A percentile compares a stretch with the other conserved stretches of the same genome.
phyloP scores from a whole-genome alignment of 108 stramenopile genomes.

The Nitzschia inconspicua region DNA sequence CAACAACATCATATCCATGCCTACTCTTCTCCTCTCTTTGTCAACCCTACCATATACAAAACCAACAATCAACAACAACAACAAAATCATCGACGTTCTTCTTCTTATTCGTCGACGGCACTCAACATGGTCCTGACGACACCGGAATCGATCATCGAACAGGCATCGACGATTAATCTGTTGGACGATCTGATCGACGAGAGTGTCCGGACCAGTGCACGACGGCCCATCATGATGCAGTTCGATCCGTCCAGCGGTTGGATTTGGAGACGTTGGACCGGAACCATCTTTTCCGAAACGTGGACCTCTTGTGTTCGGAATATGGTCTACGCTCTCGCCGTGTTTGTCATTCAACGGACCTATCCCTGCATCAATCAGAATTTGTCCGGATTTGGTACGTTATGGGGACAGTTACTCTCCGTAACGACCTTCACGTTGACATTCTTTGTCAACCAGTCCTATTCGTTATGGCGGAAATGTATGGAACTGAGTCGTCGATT shows the following conservation, averaged over 20 bases:
- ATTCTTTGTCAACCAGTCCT: constrained; percentile 89
- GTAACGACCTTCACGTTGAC: constrained; percentile 90
- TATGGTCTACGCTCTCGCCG: constrained; percentile 56
- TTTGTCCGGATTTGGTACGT: constrained; percentile 61
- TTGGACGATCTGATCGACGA: constrained; percentile 84
- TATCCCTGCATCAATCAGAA: constrained; percentile 36
- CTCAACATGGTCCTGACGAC: constrained; percentile 78
- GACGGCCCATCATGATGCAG: constrained; percentile 84
- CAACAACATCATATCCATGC: too few relatives aligned
- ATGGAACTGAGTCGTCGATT: constrained; percentile 71
- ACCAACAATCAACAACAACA: too few relatives aligned
- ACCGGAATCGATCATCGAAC: constrained; percentile 82
- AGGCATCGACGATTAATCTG: constrained; percentile 83
- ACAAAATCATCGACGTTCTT: not conserved
- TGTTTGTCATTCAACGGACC: constrained; percentile 36
- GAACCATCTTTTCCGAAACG: constrained; percentile 84
- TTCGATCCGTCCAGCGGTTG: constrained; percentile 80
- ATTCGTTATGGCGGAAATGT: constrained; percentile 87
- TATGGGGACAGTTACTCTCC: constrained; percentile 80
- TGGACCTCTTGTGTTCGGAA: constrained; percentile 70
- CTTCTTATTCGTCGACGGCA: constrained; percentile 15
- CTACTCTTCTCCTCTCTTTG: too few relatives aligned
- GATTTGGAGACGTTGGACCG: constrained; percentile 88
- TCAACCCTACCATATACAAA: too few relatives aligned
- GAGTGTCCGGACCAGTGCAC: constrained; percentile 64